phyloP scores from a whole-genome alignment of 345 rosid species.

The Alliaria petiolata region DNA sequence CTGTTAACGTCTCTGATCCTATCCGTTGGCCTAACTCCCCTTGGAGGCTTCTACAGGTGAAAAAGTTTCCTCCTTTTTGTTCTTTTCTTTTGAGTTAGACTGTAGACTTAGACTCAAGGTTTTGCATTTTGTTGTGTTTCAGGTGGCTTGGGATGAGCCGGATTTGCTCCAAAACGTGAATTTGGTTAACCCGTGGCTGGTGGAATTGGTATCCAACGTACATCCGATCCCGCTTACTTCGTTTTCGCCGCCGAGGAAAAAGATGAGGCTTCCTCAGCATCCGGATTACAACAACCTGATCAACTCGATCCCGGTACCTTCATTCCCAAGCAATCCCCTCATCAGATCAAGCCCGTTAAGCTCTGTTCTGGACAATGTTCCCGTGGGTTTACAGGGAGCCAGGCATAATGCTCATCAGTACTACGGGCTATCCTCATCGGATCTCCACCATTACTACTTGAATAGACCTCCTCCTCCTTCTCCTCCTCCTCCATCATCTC shows the following conservation, averaged over 20 bases:
- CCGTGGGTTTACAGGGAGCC: constrained; percentile 99
- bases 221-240: constrained; percentile 68
- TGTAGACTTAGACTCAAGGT: too few relatives aligned
- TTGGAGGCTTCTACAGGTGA: constrained; percentile 90
- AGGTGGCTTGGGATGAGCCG: constrained; percentile 99
- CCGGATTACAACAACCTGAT: constrained; percentile 48
- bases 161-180: constrained; percentile 94
- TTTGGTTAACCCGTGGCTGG: constrained; percentile 94
- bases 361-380: constrained; percentile 68
- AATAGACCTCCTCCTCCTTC: constrained; percentile 49
- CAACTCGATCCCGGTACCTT: constrained; percentile 53
- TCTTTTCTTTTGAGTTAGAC: background rate
- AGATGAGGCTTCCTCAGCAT: constrained; percentile 61
- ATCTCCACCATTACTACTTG: constrained; percentile 52
- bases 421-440: constrained; percentile 68
- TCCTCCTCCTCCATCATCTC: constrained; percentile 43
- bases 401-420: constrained; percentile 86
- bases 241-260: constrained; percentile 88
- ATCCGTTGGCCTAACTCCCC: constrained; percentile 89
- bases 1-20: constrained; percentile 71
- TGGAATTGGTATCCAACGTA: constrained; percentile 74
- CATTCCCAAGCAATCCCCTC: constrained; percentile 60
- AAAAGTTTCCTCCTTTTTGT: background rate
- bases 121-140: too few relatives aligned
- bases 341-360: constrained; percentile 56